Base-by-base conservation (phyloP, 2,329 filamentous ascomycete species). In the Aplosporella prunicola region DNA sequence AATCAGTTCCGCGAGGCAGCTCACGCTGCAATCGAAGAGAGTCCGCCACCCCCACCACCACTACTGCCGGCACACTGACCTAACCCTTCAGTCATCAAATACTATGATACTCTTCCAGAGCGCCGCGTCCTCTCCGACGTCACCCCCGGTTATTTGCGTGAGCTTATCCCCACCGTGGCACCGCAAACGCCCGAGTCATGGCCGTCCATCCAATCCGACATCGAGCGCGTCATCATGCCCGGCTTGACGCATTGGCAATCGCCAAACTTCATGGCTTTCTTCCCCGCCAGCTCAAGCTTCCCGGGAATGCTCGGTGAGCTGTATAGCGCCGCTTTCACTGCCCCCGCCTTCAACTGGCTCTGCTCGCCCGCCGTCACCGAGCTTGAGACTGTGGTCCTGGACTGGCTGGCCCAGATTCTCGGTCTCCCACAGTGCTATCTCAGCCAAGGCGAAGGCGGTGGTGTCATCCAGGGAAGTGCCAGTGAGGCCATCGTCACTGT, bases 301-400 rank as follows among this genome's bases (percentile, higher is more conserved):
- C 87, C 89, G 0, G 76, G 79, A 18, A 89, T 94, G 58, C 72
- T 96, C 9, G 89, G 86, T 14, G 89, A 96, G 63, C 78, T 96
- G 67, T 96, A 94, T 68, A 85, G 78, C 28, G 80, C 84, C 5
- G 82, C 86, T 5, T 88, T 95, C 62, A 91, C 79, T 9, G 84
- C 84, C 11, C 86, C 89, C 1, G 86, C 86, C 25, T 96, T 96
- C 70, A 96, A 96, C 63, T 96, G 89, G 89, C 78, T 95, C 46
- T 95, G 89, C 63, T 87, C 80, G 5, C 89, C 89, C 1, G 87
- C 83, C 5, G 80, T 91, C 13, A 96, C 89, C 0, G 89, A 96
- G 64, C 72, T 96, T 32, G 89, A 96, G 68, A 94, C 88, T 0
- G 72, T 95, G 16, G 81, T 94, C 28, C 72, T 95, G 57, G 89